Conservation (phyloP, 2,329 filamentous ascomycete species). For the Leptographium radiaticola region DNA sequence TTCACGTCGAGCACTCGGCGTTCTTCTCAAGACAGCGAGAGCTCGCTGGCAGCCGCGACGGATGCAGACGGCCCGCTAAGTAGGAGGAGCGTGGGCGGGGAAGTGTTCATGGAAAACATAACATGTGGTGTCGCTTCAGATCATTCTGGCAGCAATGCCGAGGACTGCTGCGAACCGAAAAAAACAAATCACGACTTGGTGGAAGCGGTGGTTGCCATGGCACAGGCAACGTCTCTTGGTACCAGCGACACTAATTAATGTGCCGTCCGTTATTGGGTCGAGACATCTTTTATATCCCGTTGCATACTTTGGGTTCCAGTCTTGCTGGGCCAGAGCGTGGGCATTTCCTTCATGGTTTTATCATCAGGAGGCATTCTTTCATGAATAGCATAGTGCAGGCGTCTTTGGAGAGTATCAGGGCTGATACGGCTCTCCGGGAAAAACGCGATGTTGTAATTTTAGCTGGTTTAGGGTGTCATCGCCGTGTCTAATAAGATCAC, state of each 20-base stretch:
- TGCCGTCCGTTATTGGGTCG: not conserved
- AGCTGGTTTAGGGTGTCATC: not conserved
- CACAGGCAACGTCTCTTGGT: not conserved
- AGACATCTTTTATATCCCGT: not conserved
- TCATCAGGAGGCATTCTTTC: not conserved
- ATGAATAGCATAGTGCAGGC: not conserved
- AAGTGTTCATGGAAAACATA: not conserved
- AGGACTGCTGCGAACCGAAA: not conserved
- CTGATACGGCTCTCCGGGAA: not conserved
- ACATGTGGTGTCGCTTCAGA: not conserved
- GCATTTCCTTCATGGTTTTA: not conserved
- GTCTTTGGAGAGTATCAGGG: not conserved
- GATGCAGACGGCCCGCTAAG: not conserved
- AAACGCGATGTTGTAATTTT: not conserved
- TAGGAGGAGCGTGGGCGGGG: not conserved
- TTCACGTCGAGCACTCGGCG: conserved; percentile 12
- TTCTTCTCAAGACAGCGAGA: not conserved
- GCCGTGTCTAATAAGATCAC: not conserved
- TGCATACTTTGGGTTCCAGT: not conserved
- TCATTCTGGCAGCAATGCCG: not conserved
- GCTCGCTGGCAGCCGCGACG: too few species aligned
- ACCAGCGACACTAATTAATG: not conserved
- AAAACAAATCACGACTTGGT: not conserved
- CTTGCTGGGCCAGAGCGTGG: not conserved
- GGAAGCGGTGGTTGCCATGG: not conserved